phyloP scores from a whole-genome alignment of 78 protist species.

The Pigoraptor vietnamica region DNA sequence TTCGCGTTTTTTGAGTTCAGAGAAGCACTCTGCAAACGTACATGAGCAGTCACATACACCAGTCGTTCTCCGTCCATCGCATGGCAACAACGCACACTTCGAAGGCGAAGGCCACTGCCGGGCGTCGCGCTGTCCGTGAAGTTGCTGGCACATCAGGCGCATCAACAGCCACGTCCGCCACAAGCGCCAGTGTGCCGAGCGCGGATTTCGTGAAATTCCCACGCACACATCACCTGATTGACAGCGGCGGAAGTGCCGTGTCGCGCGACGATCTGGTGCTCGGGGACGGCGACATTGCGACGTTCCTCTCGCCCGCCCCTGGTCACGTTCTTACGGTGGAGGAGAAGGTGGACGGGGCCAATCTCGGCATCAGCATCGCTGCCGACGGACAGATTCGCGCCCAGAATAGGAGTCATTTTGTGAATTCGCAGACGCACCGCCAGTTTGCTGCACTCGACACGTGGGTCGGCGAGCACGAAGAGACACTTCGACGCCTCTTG shows the following conservation, averaged over 20 bases:
- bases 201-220: slow-evolving; percentile 32
- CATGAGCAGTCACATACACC: too few relatives aligned
- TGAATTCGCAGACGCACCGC: not conserved
- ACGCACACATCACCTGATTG: slow-evolving; percentile 7
- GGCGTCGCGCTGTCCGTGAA: too few relatives aligned
- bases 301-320: not conserved
- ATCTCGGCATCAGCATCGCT: slow-evolving; percentile 19
- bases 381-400: not conserved
- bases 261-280: slow-evolving; percentile 31
- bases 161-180: too few relatives aligned
- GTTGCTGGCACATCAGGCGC: too few relatives aligned
- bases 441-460: slow-evolving; percentile 11
- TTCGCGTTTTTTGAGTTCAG: too few relatives aligned
- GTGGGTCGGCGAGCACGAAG: not conserved
- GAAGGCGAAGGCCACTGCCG: too few relatives aligned
- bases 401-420: slow-evolving; percentile 40
- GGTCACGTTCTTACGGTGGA: not conserved
- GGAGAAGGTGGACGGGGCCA: slow-evolving; percentile 48
- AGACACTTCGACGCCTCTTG: not conserved
- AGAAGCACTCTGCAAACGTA: too few relatives aligned
- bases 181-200: too few relatives aligned
- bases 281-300: not conserved
- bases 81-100: too few relatives aligned
- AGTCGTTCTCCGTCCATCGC: too few relatives aligned
- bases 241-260: slow-evolving; percentile 23